Conservation (phyloP, 2,329 filamentous ascomycete species). For the Fusarium sp. region DNA sequence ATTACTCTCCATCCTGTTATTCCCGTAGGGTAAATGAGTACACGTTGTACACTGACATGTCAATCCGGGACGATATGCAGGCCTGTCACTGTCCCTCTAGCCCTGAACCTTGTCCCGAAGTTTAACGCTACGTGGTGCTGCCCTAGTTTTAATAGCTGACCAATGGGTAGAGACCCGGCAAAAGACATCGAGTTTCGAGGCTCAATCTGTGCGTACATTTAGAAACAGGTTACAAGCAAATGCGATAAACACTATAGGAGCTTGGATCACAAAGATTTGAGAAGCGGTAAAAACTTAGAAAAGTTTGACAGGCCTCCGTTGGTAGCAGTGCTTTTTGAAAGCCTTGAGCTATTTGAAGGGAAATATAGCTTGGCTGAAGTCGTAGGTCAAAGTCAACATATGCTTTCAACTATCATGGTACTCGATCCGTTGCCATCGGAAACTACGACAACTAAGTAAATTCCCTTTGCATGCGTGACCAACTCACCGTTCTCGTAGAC, state of each 20-base stretch:
- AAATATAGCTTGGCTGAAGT: not conserved
- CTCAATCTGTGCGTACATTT: not conserved
- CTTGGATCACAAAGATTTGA: not conserved
- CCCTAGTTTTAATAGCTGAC: not conserved
- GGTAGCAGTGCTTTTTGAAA: not conserved
- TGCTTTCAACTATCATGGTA: no score
- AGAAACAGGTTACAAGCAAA: not conserved
- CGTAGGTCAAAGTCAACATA: not conserved
- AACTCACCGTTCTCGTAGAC: not conserved
- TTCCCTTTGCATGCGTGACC: not conserved
- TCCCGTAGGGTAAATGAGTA: not conserved
- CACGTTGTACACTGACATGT: not conserved
- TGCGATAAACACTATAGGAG: not conserved
- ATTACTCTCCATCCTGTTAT: no score
- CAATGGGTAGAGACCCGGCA: not conserved
- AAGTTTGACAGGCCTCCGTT: not conserved
- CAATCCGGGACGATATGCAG: slow-evolving; percentile 5
- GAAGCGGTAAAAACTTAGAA: not conserved
- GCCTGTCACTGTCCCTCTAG: slow-evolving; percentile 1
- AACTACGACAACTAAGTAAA: not conserved
- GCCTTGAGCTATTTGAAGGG: not conserved
- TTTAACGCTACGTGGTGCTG: slow-evolving; percentile 7
- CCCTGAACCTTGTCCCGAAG: slow-evolving; percentile 9
- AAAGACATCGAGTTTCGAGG: not conserved
- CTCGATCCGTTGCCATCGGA: not conserved